phyloP scores from a whole-genome alignment of 768 basidiomycete genomes.

The Boletus pseudo-olivaceus region DNA sequence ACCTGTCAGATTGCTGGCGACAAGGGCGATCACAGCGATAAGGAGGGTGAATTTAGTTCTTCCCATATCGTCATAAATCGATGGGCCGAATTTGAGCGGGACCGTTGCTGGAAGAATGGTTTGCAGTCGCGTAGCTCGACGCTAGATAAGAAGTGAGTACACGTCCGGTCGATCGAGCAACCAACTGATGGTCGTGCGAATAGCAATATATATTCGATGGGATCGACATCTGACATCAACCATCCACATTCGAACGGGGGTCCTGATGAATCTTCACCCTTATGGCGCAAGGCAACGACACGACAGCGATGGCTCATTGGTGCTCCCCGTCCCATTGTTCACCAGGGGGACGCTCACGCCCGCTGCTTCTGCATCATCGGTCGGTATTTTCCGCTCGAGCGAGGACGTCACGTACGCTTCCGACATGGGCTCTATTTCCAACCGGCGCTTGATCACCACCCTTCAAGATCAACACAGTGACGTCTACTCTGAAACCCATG shows the following conservation, averaged over 20 bases:
- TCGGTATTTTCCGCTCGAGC: conserved; percentile 42
- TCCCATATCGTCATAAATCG: conserved; percentile 93
- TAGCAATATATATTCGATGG: conserved; percentile 67
- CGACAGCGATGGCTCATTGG: conserved; percentile 68
- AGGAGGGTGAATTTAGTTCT: conserved; percentile 97
- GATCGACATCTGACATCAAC: conserved; percentile 74
- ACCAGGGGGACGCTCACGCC: conserved; percentile 25
- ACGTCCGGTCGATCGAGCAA: not conserved
- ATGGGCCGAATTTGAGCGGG: conserved; percentile 98
- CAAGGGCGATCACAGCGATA: conserved; percentile 78
- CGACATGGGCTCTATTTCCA: conserved; percentile 37
- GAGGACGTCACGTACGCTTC: conserved; percentile 30
- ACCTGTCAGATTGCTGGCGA: conserved; percentile 80
- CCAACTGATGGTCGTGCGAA: conserved; percentile 28
- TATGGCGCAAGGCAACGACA: conserved; percentile 52
- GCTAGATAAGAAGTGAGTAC: conserved; percentile 62
- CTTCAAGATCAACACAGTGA: conserved; percentile 31
- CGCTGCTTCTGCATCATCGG: conserved; percentile 39
- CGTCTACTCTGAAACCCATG: conserved; percentile 36
- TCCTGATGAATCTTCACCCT: conserved; percentile 54
- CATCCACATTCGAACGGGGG: conserved; percentile 48
- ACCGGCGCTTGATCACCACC: conserved; percentile 44
- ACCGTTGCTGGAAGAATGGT: conserved; percentile 89
- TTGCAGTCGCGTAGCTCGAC: conserved; percentile 78
- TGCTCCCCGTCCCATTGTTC: conserved; percentile 47